Evolutionary conservation across 495 filamentous ascomycete species (phyloP), one percentile per base, ranked within the genome.

Genomic region (Aspergillus cavernicola): DNA sequence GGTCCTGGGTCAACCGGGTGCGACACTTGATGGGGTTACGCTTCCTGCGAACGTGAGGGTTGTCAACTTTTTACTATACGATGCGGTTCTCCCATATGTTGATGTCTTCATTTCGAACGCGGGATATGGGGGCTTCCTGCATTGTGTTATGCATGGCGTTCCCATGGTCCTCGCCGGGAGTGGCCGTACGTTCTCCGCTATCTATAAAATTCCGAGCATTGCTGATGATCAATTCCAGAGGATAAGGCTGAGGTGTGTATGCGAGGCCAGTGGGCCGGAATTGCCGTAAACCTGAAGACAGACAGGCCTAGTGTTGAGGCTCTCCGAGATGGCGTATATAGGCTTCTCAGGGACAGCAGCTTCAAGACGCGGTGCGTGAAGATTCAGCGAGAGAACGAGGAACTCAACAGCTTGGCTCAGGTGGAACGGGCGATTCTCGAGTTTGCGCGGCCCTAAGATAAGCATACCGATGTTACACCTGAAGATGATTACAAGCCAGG

Each of bases 181-280:
- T 9, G 48, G 37, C 18, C 26, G 48, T 51, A 32, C 16, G 48
- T 31, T 11, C 15, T 4, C 24, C 41, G 15, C 2, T 28, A 2
- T 11, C 10, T 22, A 1, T 23, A n/a, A 1, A 4, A 23, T 23
- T 8, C 38, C 29, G n/a, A 51, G 22, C 10, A 20, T 29, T 41
- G 45, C 32, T n/a, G n/a, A n/a, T n/a, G n/a, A n/a, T n/a, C 19
- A 4, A 18, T 20, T 24, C 1, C 31, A 51, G 48, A 41, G 38
- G 48, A 51, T 23, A 41, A 51, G 18, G 20, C 48, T 13, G 48
- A 51, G 36, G 48, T 51, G n/a, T 41, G 22, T 11, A 29, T 29
- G 20, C 48, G 48, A 5, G 48, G 33, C 37, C 36, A 51, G 28
- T 41, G 48, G 48, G 48, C 48, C 13, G 48, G 48, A 20, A 51